Evolutionary conservation across 2,329 filamentous ascomycete genomes (phyloP).

Genomic region (Cryphonectria nitschkei): DNA sequence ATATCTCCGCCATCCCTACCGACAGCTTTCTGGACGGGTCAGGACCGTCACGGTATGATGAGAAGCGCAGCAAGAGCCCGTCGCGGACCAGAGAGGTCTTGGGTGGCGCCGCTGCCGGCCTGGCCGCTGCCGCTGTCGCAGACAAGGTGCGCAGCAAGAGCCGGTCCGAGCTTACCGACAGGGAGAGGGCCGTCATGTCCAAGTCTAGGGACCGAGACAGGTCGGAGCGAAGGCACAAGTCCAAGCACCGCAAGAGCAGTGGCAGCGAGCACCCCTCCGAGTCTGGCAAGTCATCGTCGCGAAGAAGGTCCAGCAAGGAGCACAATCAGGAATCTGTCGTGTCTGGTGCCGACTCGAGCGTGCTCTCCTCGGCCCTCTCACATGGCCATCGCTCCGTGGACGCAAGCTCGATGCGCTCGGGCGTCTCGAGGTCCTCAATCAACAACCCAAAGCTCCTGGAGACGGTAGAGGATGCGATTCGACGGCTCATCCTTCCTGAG

Average conservation of each 20-base stretch:
- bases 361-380: constrained; percentile 57
- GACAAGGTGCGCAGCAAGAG: constrained; percentile 48
- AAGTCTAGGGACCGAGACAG: constrained; percentile 49
- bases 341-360: constrained; percentile 58
- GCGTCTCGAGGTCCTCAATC: constrained; percentile 69
- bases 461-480: constrained; percentile 91
- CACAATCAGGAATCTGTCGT: constrained; percentile 54
- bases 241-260: constrained; percentile 56
- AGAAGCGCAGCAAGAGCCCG: constrained; percentile 49
- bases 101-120: constrained; percentile 43
- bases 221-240: constrained; percentile 53
- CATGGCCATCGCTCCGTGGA: constrained; percentile 60
- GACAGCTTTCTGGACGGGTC: constrained; percentile 67
- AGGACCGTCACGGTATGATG: constrained; percentile 42
- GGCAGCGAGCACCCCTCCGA: constrained; percentile 52
- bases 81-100: constrained; percentile 44
- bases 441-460: constrained; percentile 91
- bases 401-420: constrained; percentile 56
- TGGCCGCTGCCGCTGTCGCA: constrained; percentile 43
- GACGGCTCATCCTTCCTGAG: constrained; percentile 86
- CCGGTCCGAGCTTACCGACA: constrained; percentile 48
- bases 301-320: constrained; percentile 55
- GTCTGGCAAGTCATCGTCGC: constrained; percentile 50
- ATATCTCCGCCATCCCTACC: constrained; percentile 77
- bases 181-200: constrained; percentile 33